phyloP scores from a whole-genome alignment of 805 yeast genomes.

The Saccharomycopsis guyanensis region DNA sequence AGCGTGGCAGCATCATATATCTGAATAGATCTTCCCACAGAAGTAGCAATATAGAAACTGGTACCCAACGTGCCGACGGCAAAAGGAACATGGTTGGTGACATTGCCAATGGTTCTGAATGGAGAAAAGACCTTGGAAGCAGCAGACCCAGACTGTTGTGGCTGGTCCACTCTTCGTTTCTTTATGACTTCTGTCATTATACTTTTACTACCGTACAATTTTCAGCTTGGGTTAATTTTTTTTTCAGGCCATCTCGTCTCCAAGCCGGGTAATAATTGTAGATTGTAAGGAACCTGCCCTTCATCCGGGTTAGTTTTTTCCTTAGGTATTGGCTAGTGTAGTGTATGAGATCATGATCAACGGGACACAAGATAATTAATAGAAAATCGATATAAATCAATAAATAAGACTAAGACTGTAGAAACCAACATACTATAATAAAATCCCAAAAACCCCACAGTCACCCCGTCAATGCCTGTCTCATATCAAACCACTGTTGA shows the following conservation, averaged over 20 bases:
- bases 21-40: slow-evolving; percentile 85
- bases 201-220: background rate
- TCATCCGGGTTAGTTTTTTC: no score
- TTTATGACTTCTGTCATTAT: background rate
- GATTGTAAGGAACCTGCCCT: no score
- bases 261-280: no score
- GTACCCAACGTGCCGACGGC: slow-evolving; percentile 85
- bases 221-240: background rate
- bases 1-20: slow-evolving; percentile 86
- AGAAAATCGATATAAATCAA: no score
- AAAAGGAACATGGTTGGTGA: slow-evolving; percentile 80
- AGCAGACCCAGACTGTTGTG: background rate
- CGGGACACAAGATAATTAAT: no score
- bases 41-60: slow-evolving; percentile 79
- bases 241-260: background rate
- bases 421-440: no score
- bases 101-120: slow-evolving; percentile 82
- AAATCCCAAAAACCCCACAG: no score
- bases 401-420: no score
- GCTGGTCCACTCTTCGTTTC: slow-evolving; percentile 9
- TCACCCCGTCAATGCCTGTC: no score
- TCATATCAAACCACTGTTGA: no score
- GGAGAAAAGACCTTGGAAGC: slow-evolving; percentile 72
- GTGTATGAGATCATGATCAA: no score
- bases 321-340: no score